phyloP scores from a whole-genome alignment of 148 eudicot species.

The Linanthus parryae region DNA sequence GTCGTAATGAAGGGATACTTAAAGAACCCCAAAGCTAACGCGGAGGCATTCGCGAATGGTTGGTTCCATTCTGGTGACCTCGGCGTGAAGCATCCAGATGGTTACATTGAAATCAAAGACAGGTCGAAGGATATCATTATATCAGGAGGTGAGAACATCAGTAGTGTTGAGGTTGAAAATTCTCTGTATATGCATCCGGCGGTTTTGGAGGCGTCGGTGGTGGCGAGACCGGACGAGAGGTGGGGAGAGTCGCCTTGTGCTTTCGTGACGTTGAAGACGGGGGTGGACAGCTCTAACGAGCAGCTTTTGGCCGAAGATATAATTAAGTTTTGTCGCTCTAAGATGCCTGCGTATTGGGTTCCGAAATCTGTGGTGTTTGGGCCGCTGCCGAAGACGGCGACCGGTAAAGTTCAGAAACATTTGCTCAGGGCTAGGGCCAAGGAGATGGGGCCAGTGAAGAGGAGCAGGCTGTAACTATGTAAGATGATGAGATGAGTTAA shows the following conservation, averaged over 20 bases:
- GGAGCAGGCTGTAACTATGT: constrained; percentile 44
- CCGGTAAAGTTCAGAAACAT: constrained; percentile 94
- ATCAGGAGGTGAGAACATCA: constrained; percentile 93
- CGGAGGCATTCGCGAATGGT: constrained; percentile 71
- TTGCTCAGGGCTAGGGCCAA: constrained; percentile 73
- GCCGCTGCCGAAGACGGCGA: constrained; percentile 86
- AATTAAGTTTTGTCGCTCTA: constrained; percentile 61
- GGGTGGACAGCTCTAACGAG: constrained; percentile 33
- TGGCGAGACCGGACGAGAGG: constrained; percentile 67
- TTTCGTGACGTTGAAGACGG: constrained; percentile 68
- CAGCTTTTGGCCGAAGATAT: constrained; percentile 55
- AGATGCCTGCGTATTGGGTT: constrained; percentile 89
- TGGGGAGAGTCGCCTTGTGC: constrained; percentile 98
- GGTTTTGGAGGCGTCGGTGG: constrained; percentile 69
- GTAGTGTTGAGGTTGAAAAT: constrained; percentile 88
- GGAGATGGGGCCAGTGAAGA: constrained; percentile 80
- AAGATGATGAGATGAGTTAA: too few relatives aligned
- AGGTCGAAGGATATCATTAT: constrained; percentile 92
- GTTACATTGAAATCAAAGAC: constrained; percentile 85
- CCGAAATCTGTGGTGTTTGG: constrained; percentile 83
- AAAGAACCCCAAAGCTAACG: constrained; percentile 82
- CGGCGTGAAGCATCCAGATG: constrained; percentile 82
- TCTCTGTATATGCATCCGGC: constrained; percentile 55
- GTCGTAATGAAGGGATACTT: constrained; percentile 90
- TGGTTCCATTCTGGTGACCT: constrained; percentile 93